These are phyloP conservation scores for Blastomyces emzantsi DNA, from an alignment of 2,329 filamentous ascomycete species.

Conservation along the genomic window DNA sequence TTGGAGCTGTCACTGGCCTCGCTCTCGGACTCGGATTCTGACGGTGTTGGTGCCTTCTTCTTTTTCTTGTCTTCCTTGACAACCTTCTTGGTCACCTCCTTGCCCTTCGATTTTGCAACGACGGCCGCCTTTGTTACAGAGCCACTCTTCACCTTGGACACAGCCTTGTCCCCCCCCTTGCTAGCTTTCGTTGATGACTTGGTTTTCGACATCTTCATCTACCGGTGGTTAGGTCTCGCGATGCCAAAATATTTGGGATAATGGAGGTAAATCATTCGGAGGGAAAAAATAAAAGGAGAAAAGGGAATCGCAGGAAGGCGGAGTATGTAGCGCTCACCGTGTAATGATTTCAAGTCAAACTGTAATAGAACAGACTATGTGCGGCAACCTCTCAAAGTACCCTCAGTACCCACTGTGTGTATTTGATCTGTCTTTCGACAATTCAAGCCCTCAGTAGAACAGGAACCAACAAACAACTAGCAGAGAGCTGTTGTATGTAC, in stretches of 20 bases:
- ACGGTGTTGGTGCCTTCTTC: conserved; percentile 37
- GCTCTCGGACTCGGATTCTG: conserved; percentile 27
- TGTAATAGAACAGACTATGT: background rate
- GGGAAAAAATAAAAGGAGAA: background rate
- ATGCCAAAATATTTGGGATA: background rate
- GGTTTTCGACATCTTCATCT: conserved; percentile 39
- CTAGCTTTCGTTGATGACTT: conserved; percentile 23
- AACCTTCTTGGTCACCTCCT: conserved; percentile 27
- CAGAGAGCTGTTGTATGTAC: background rate
- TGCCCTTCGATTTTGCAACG: conserved; percentile 29
- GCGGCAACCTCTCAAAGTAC: conserved; percentile 6
- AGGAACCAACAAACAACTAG: conserved; percentile 3
- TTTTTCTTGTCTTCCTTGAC: conserved; percentile 25
- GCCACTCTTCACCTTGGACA: conserved; percentile 41
- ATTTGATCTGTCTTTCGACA: conserved; percentile 3
- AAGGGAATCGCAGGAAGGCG: background rate
- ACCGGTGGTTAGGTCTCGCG: conserved; percentile 15
- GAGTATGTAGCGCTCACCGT: background rate
- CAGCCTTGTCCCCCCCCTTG: conserved; percentile 32
- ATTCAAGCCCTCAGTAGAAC: conserved; percentile 11
- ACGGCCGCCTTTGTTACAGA: conserved; percentile 39
- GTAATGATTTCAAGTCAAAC: conserved; percentile 2
- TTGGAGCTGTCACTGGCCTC: conserved; percentile 30
- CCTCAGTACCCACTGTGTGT: conserved; percentile 5
- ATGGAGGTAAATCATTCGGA: background rate